A percentile compares a stretch with the other conserved stretches of the same genome.
Evolutionary conservation across 139 green algal species (phyloP).

Genomic region (Eudorina sp.): DNA sequence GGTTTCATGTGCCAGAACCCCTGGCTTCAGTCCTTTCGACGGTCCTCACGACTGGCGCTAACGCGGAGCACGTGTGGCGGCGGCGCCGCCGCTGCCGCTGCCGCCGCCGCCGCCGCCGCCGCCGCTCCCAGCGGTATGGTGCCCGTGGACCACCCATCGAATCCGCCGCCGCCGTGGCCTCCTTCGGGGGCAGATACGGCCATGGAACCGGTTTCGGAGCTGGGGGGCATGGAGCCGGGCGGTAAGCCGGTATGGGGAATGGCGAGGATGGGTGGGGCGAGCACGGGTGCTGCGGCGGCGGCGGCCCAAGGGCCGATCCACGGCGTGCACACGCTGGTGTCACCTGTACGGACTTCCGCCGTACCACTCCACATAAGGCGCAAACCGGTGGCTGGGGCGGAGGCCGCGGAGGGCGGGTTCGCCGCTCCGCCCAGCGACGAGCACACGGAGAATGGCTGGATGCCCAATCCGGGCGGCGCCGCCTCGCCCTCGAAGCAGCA

Average conservation of each 20-base stretch:
- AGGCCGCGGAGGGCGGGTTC: neutral
- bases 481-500: constrained; percentile 7
- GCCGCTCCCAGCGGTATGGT: too few species aligned
- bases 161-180: neutral
- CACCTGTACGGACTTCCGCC: constrained; percentile 10
- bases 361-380: neutral
- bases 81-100: neutral
- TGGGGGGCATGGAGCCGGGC: too few species aligned
- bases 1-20: neutral
- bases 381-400: neutral
- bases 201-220: neutral
- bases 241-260: too few species aligned
- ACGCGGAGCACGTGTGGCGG: neutral
- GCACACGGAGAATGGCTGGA: neutral
- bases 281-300: neutral
- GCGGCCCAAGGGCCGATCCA: neutral
- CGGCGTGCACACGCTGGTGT: constrained; percentile 25
- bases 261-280: neutral
- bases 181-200: neutral
- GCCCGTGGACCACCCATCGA: neutral
- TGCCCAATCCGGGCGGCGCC: neutral
- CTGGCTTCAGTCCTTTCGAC: neutral
- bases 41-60: neutral
- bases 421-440: too few species aligned
- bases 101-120: too few species aligned